Percentiles rank a stretch among this genome's conserved stretches.
Evolutionary conservation across 2,329 filamentous ascomycete genomes (phyloP).

Genomic region (Teratosphaeriaceae sp.): DNA sequence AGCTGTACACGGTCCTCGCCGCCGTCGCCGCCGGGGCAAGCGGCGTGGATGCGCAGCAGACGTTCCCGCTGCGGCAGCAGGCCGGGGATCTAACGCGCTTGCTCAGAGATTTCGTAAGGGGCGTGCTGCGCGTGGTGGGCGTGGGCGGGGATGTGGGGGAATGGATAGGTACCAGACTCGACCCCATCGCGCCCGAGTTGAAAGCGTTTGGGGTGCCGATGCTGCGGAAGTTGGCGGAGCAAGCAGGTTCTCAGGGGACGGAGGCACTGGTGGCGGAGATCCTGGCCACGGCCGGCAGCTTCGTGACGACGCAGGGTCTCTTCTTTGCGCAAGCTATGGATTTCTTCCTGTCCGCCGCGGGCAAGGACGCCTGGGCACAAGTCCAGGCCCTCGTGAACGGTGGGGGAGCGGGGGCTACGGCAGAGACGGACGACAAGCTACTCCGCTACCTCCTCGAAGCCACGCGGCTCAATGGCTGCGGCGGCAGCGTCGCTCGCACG

Average conservation of each 20-base stretch:
- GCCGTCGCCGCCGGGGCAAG: slow-evolving; percentile 48
- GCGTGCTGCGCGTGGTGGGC: slow-evolving; percentile 42
- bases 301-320: slow-evolving; percentile 52
- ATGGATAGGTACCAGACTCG: slow-evolving; percentile 35
- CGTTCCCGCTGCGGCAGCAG: slow-evolving; percentile 46
- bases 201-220: slow-evolving; percentile 50
- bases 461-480: slow-evolving; percentile 38
- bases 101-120: slow-evolving; percentile 45
- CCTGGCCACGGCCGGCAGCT: slow-evolving; percentile 50
- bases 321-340: slow-evolving; percentile 53
- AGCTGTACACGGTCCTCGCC: slow-evolving; percentile 49
- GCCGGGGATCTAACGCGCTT: slow-evolving; percentile 42
- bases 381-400: slow-evolving; percentile 43
- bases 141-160: slow-evolving; percentile 34
- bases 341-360: slow-evolving; percentile 47
- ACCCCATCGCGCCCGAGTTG: slow-evolving; percentile 34
- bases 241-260: slow-evolving; percentile 36
- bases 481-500: slow-evolving; percentile 33
- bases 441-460: slow-evolving; percentile 46
- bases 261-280: slow-evolving; percentile 53
- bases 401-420: slow-evolving; percentile 22
- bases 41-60: slow-evolving; percentile 47
- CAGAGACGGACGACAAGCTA: slow-evolving; percentile 42
- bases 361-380: slow-evolving; percentile 40
- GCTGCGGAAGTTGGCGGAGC: slow-evolving; percentile 45